Evolutionary conservation across 2,329 filamentous ascomycete species (phyloP).

Genomic region (Volutella citrinella): DNA sequence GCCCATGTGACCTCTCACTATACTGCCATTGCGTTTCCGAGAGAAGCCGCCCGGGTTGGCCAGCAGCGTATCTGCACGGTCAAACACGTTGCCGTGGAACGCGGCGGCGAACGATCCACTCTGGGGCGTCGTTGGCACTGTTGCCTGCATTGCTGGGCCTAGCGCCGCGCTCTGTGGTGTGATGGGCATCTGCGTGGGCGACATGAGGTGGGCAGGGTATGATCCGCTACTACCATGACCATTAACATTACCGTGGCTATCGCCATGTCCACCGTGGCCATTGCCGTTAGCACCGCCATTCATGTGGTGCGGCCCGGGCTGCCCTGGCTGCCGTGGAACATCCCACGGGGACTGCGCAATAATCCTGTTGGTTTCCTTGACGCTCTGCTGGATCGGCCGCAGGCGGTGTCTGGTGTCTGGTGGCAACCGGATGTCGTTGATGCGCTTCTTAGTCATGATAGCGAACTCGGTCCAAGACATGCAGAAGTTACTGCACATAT

Average conservation of each 20-base stretch:
- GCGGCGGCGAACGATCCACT: conserved; percentile 53
- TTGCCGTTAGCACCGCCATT: conserved; percentile 10
- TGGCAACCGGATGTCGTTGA: conserved; percentile 51
- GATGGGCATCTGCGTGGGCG: conserved; percentile 55
- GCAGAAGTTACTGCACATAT: conserved; percentile 72
- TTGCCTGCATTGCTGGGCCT: conserved; percentile 86
- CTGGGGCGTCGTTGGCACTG: conserved; percentile 70
- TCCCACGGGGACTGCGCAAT: conserved; percentile 63
- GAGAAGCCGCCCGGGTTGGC: conserved; percentile 55
- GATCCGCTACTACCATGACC: no score
- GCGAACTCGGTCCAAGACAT: conserved; percentile 68
- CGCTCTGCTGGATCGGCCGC: conserved; percentile 75
- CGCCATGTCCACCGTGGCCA: no score
- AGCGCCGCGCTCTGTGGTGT: conserved; percentile 87
- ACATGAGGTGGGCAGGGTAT: conserved; percentile 24
- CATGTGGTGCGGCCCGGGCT: no score
- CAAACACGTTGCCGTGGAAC: conserved; percentile 58
- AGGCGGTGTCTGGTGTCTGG: conserved; percentile 71
- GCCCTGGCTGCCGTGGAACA: conserved; percentile 36
- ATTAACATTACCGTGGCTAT: no score
- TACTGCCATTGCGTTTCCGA: conserved; percentile 51
- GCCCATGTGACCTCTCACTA: conserved; percentile 40
- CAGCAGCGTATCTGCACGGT: conserved; percentile 56
- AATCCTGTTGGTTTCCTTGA: conserved; percentile 74
- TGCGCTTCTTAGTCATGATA: conserved; percentile 53